These are phyloP conservation scores for Elasticomyces elasticus DNA, from an alignment of 495 filamentous ascomycete species.

Conservation along the genomic window DNA sequence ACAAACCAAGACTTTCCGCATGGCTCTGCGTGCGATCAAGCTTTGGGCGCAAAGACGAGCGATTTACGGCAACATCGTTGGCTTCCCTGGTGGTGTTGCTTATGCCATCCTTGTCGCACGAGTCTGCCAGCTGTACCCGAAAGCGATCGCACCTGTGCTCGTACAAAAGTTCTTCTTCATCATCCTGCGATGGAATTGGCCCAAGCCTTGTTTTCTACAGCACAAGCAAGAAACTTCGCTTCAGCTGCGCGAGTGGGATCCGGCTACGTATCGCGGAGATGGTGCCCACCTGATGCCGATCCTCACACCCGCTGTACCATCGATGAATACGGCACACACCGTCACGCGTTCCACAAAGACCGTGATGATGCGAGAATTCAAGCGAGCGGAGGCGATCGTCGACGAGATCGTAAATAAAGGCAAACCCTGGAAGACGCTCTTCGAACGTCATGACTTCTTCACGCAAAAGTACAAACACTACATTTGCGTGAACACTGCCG, in stretches of 20 bases:
- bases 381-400: slow-evolving; percentile 66
- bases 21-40: slow-evolving; percentile 83
- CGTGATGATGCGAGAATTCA: slow-evolving; percentile 72
- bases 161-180: slow-evolving; percentile 89
- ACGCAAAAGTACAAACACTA: slow-evolving; percentile 90
- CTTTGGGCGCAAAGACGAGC: slow-evolving; percentile 90
- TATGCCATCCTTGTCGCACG: slow-evolving; percentile 96
- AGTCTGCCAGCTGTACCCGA: slow-evolving; percentile 95
- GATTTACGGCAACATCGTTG: slow-evolving; percentile 90
- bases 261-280: slow-evolving; percentile 76
- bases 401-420: slow-evolving; percentile 68
- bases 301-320: slow-evolving; percentile 84
- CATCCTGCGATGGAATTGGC: slow-evolving; percentile 88
- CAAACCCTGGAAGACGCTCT: slow-evolving; percentile 75
- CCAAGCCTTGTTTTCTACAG: slow-evolving; percentile 80
- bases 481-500: slow-evolving; percentile 75
- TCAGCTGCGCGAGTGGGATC: slow-evolving; percentile 85
- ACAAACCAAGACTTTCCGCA: slow-evolving; percentile 75
- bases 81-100: slow-evolving; percentile 91
- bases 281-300: slow-evolving; percentile 87
- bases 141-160: slow-evolving; percentile 73
- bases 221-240: slow-evolving; percentile 72
- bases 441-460: slow-evolving; percentile 83
- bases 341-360: slow-evolving; percentile 74
- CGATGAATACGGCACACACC: slow-evolving; percentile 94